Percentiles rank a stretch among this genome's conserved stretches.
phyloP scores from a whole-genome alignment of 306 rosid species.

The Quercus bicolor region DNA sequence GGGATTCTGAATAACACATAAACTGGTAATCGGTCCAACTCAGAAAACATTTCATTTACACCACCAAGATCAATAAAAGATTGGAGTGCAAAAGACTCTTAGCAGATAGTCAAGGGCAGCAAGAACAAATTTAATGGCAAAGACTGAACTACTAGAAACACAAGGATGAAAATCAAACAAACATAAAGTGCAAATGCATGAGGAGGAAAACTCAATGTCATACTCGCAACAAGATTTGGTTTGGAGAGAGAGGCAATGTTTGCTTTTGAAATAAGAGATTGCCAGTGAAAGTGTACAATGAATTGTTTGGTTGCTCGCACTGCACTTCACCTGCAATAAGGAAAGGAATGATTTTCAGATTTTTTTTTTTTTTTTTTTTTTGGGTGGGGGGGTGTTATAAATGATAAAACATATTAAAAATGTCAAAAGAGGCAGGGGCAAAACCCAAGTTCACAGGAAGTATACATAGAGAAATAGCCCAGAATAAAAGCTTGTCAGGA shows the following conservation, averaged over 20 bases:
- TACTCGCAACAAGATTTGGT: constrained; percentile 81
- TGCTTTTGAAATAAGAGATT: constrained; percentile 76
- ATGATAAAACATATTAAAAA: too few species aligned
- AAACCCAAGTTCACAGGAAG: neutral
- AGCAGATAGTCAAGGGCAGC: neutral
- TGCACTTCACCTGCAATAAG: constrained; percentile 81
- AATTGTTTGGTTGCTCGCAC: constrained; percentile 96
- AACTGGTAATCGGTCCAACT: neutral
- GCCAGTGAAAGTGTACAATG: constrained; percentile 89
- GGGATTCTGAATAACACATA: neutral
- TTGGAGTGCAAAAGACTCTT: neutral
- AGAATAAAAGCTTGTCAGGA: neutral
- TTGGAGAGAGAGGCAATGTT: constrained; percentile 80
- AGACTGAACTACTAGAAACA: neutral
- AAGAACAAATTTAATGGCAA: neutral
- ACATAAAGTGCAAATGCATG: constrained; percentile 5
- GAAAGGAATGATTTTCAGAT: constrained; percentile 12
- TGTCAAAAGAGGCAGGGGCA: too few species aligned
- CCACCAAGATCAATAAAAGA: constrained; percentile 9
- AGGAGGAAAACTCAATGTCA: constrained; percentile 22
- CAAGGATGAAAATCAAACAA: constrained; percentile 15
- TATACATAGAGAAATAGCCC: neutral
- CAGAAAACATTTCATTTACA: constrained; percentile 16
- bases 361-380: neutral
- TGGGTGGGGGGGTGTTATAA: too few species aligned